These are phyloP conservation scores for Yamadazyma insecticola DNA, from an alignment of 805 yeast species.

Conservation along the genomic window DNA sequence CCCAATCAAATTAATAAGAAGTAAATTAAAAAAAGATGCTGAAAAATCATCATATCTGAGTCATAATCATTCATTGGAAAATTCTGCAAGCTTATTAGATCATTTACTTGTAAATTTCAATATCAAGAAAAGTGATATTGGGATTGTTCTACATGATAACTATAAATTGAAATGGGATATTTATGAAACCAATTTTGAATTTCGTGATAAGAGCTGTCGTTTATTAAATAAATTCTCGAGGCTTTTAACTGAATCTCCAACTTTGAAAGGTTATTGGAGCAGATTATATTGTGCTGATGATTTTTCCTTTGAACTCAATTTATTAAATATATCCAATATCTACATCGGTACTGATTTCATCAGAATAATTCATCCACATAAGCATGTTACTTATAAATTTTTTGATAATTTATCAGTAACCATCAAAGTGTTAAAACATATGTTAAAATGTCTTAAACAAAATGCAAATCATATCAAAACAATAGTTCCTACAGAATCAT, in stretches of 20 bases:
- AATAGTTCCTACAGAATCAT: constrained; percentile 28
- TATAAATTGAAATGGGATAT: constrained; percentile 47
- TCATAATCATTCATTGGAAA: neutral
- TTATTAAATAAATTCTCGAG: constrained; percentile 28
- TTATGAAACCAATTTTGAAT: constrained; percentile 14
- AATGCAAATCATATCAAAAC: constrained; percentile 10
- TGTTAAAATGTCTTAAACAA: constrained; percentile 21
- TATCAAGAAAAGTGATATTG: constrained; percentile 17
- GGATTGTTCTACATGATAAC: constrained; percentile 42
- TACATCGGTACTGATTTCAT: constrained; percentile 21
- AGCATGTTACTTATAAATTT: constrained; percentile 31
- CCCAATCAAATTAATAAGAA: constrained; percentile 23
- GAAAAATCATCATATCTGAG: constrained; percentile 1
- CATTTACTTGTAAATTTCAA: constrained; percentile 5
- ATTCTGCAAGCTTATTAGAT: neutral
- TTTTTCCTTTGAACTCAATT: constrained; percentile 13
- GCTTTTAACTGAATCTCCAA: constrained; percentile 51
- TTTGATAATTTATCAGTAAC: constrained; percentile 36
- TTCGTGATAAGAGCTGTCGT: constrained; percentile 3
- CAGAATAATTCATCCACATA: constrained; percentile 33
- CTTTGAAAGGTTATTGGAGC: constrained; percentile 43
- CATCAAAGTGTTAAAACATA: constrained; percentile 29
- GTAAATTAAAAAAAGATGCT: constrained; percentile 19
- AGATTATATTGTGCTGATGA: constrained; percentile 41
- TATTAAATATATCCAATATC: constrained; percentile 13